phyloP scores from a whole-genome alignment of 2,329 filamentous ascomycete species.

The Ophiognomonia clavigignenti-juglandacearum region DNA sequence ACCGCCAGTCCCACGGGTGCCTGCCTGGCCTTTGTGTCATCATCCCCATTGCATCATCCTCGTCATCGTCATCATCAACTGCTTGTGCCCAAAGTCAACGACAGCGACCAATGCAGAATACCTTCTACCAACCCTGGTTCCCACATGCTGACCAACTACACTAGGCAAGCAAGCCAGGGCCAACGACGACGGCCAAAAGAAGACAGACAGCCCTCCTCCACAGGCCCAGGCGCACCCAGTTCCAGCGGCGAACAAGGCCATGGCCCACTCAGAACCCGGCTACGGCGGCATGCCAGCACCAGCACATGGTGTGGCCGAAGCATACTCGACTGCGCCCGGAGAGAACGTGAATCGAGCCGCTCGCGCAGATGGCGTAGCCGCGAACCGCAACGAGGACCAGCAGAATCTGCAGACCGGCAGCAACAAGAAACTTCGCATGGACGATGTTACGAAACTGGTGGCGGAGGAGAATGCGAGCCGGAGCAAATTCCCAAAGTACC shows the following conservation, averaged over 20 bases:
- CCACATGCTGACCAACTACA: slow-evolving; percentile 26
- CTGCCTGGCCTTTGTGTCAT: no score
- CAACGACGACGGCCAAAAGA: slow-evolving; percentile 46
- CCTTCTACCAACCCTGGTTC: no score
- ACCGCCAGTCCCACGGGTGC: neutral
- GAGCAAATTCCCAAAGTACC: slow-evolving; percentile 80
- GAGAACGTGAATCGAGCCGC: slow-evolving; percentile 62
- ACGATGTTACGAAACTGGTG: slow-evolving; percentile 75
- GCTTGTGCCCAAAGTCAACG: neutral
- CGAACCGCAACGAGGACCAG: slow-evolving; percentile 56
- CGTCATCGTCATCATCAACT: no score
- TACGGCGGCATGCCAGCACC: slow-evolving; percentile 21
- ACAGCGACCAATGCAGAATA: neutral
- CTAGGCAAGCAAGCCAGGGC: slow-evolving; percentile 82
- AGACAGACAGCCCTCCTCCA: slow-evolving; percentile 45
- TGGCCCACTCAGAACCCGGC: slow-evolving; percentile 42
- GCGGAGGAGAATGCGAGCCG: slow-evolving; percentile 86
- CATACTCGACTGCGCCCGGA: slow-evolving; percentile 56
- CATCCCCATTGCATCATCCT: no score
- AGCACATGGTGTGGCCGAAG: slow-evolving; percentile 34
- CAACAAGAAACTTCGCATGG: slow-evolving; percentile 41
- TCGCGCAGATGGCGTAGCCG: slow-evolving; percentile 61
- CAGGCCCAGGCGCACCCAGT: no score
- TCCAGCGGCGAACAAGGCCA: slow-evolving; percentile 52
- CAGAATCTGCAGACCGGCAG: slow-evolving; percentile 41